Conservation (phyloP, 83 land plant genomes). For the Picea mariana region DNA sequence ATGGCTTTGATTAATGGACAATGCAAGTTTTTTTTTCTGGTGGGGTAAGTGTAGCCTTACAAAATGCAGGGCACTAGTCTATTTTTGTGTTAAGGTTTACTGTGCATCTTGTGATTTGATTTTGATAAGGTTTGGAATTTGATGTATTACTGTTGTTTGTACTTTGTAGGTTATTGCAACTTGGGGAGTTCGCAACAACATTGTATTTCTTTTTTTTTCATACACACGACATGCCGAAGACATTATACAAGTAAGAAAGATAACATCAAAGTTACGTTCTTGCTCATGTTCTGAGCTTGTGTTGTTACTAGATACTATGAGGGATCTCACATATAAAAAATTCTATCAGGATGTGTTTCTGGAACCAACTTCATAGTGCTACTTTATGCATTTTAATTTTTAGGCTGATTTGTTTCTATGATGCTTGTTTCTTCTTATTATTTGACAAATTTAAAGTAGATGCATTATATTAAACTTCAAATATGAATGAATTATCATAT, state of each 20-base stretch:
- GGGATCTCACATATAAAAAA: too few relatives aligned
- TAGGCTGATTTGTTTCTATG: too few relatives aligned
- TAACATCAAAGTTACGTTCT: background rate
- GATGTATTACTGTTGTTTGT: background rate
- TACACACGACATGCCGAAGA: conserved; percentile 91
- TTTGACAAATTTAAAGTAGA: too few relatives aligned
- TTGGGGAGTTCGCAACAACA: conserved; percentile 83
- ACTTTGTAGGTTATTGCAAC: conserved; percentile 58
- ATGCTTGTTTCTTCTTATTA: too few relatives aligned
- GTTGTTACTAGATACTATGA: too few relatives aligned
- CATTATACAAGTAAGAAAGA: conserved; percentile 58
- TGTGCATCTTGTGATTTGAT: background rate
- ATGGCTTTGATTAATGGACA: background rate
- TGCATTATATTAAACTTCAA: too few relatives aligned
- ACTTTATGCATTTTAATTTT: too few relatives aligned
- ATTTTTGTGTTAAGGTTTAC: background rate
- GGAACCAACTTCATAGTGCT: too few relatives aligned
- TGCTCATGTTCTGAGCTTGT: background rate
- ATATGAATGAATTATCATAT: too few relatives aligned
- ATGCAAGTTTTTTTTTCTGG: background rate
- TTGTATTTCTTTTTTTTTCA: conserved; percentile 86
- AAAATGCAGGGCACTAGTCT: background rate
- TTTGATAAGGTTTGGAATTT: background rate
- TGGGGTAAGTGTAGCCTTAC: too few relatives aligned
- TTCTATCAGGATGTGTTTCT: too few relatives aligned